Evolutionary conservation across 768 basidiomycete species (phyloP).

Genomic region (Rickenella mellea): DNA sequence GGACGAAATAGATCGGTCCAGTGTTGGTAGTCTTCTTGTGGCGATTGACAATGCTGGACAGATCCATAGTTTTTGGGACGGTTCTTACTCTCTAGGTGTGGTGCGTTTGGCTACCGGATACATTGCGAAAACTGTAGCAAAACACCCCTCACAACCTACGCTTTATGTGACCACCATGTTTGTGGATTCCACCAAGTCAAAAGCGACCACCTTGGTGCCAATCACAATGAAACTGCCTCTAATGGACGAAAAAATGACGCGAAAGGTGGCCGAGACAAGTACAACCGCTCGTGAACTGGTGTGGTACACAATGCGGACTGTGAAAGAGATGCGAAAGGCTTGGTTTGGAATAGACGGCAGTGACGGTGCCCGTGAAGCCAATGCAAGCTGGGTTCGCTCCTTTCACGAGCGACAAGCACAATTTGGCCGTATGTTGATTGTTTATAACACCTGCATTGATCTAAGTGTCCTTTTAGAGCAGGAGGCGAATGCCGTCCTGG

Average conservation of each 20-base stretch:
- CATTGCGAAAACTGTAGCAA: slow-evolving; percentile 28
- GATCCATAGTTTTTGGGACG: slow-evolving; percentile 65
- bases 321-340: slow-evolving; percentile 59
- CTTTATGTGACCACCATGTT: slow-evolving; percentile 38
- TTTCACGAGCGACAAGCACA: slow-evolving; percentile 59
- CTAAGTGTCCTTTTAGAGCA: slow-evolving; percentile 33
- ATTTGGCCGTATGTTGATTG: slow-evolving; percentile 41
- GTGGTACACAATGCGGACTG: slow-evolving; percentile 61
- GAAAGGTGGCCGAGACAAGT: slow-evolving; percentile 64
- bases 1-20: slow-evolving; percentile 43
- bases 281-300: slow-evolving; percentile 60
- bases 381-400: slow-evolving; percentile 61
- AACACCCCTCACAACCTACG: slow-evolving; percentile 33
- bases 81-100: slow-evolving; percentile 60
- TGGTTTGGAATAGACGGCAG: slow-evolving; percentile 68
- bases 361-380: slow-evolving; percentile 62
- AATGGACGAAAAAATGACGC: slow-evolving; percentile 41
- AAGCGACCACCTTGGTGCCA: slow-evolving; percentile 29
- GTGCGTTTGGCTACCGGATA: slow-evolving; percentile 27
- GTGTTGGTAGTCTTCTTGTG: slow-evolving; percentile 48
- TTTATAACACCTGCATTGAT: slow-evolving; percentile 5
- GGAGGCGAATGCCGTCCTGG: slow-evolving; percentile 54
- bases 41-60: slow-evolving; percentile 49
- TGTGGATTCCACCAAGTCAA: slow-evolving; percentile 13
- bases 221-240: slow-evolving; percentile 44